phyloP scores from a whole-genome alignment of 1,284 basidiomycete genomes.

The Butyriboletus pseudospeciosus region DNA sequence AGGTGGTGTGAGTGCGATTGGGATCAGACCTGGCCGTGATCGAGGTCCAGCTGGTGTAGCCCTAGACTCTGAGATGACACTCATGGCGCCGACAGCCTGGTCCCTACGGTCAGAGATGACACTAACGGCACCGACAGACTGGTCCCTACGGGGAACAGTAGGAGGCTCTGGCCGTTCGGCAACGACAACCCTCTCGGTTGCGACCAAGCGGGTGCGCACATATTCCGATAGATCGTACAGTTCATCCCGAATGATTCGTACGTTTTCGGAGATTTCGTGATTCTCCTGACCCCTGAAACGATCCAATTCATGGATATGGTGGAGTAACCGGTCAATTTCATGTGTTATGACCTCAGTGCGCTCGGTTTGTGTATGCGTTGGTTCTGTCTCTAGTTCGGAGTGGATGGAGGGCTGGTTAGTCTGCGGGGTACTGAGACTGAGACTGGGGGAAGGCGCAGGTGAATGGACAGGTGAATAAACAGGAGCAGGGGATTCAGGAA shows the following conservation, averaged over 20 bases:
- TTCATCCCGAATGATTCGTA: conserved; percentile 60
- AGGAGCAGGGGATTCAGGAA: conserved; percentile 35
- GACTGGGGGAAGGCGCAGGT: conserved; percentile 42
- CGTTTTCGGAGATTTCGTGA: conserved; percentile 54
- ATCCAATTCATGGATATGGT: conserved; percentile 62
- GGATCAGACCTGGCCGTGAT: conserved; percentile 18
- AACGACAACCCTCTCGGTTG: conserved; percentile 18
- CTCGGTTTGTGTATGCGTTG: conserved; percentile 27
- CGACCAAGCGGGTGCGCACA: conserved; percentile 28
- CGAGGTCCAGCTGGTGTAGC: conserved; percentile 29
- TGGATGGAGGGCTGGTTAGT: conserved; percentile 55
- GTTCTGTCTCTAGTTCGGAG: conserved; percentile 51
- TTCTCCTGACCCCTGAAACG: conserved; percentile 55
- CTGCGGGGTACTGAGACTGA: conserved; percentile 63
- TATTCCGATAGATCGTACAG: conserved; percentile 53
- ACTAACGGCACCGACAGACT: conserved; percentile 38
- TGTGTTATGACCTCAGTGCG: conserved; percentile 45
- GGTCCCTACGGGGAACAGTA: conserved; percentile 37
- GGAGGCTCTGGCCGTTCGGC: conserved; percentile 18
- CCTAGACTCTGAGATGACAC: conserved; percentile 20
- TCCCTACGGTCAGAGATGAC: conserved; percentile 32
- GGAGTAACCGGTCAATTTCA: conserved; percentile 64
- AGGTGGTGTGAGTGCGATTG: conserved; percentile 38
- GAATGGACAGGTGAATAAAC: conserved; percentile 24
- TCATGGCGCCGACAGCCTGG: conserved; percentile 38